Evolutionary conservation across 2,329 filamentous ascomycete genomes (phyloP), one percentile per base, ranked within the genome.

Genomic region (Stachybotrys chartarum): DNA sequence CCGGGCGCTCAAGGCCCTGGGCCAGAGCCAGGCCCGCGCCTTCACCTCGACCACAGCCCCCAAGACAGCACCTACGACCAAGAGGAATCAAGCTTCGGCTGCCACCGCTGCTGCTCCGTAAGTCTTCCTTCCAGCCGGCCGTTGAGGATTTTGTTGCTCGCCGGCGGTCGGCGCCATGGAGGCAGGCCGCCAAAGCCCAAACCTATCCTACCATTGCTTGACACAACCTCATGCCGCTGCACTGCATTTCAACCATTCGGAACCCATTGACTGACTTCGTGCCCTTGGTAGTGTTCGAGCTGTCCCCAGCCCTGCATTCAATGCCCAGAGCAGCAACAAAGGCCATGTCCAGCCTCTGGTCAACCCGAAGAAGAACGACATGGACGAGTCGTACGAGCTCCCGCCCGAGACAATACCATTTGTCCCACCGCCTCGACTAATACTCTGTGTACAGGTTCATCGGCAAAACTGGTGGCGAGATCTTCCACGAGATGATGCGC

Each of bases 401-500:
- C 59, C 52, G 42, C 32, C 18, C 55, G 32, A 45, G 55, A 18
- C 30, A 31, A 32, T 30, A 30, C 30, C 46, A 18, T n/a, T 52
- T 51, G 24, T 58, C 51, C 24, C 49, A 52, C 50, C 52, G 51
- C 57, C 18, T 46, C 53, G 31, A 55, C 61, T 63, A 51, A 64
- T 56, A 52, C 18, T 7, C 30, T 57, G 30, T 60, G 54, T 56
- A 56, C 62, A 90, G 87, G 58, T 96, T 97, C 73, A 91, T 97
- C 68, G 93, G 93, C 60, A 93, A 92, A 81, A 96, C 85, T 52
- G 93, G 94, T 69, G 94, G 94, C 69, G 87, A 97, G 74, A 97
- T 97, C 65, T 96, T 97, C 75, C 92, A 97, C 73, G 93, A 97
- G 76, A 97, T 97, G 93, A 97, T 99, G 92, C 81, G 96, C 59